Evolutionary conservation across 352 stramenopile species (phyloP), one percentile per base, ranked within the genome.

Genomic region (Hyaloperonospora brassicae): DNA sequence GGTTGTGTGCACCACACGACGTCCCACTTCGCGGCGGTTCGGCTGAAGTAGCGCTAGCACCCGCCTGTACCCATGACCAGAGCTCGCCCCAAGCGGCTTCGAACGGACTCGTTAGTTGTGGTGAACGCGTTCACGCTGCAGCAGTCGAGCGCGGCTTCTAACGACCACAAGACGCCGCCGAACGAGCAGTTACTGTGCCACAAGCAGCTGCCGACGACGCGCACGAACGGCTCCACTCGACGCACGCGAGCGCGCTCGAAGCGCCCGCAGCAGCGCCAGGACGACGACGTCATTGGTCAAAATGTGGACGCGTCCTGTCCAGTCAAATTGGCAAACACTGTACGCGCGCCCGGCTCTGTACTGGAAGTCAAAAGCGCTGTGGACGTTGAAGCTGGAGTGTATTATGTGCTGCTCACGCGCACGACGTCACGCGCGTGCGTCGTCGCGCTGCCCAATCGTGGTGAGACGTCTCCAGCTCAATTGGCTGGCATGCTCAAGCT

Each of bases 391-490:
- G 68, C 58, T 0, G 79, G 60, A 9, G 51, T 79, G 35, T 89
- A 87, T 58, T 87, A 76, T 76, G 34, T 84, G 48, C 59, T 84
- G 52, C 59, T 86, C 12, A 62, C 68, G n/a, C 73, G 73, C 22
- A 55, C 57, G 8, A 61, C 36, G 2, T 60, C 61, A 41, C 72
- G 74, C 24, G 66, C 64, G 12, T 73, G 72, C 42, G 72, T 87
- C 1, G 64, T 87, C 1, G 72, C 70, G 31, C 40, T 87, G 8
- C 69, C 75, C 2, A 86, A 70, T 50, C 59, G 58, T 8, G 21
- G 57, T 8, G 51, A 62, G 48, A 64, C 52, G 25, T 51, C 51
- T 27, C 45, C 65, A 0, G 54, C 72, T 39, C 49, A 69, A 22
- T 36, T 92, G 21, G 72, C 70, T 1, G 53, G 52, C 1, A 72